Percentiles rank a stretch among this genome's conserved stretches.
Evolutionary conservation across 2,329 filamentous ascomycete genomes (phyloP).

Genomic region (Rachicladosporium sp.): DNA sequence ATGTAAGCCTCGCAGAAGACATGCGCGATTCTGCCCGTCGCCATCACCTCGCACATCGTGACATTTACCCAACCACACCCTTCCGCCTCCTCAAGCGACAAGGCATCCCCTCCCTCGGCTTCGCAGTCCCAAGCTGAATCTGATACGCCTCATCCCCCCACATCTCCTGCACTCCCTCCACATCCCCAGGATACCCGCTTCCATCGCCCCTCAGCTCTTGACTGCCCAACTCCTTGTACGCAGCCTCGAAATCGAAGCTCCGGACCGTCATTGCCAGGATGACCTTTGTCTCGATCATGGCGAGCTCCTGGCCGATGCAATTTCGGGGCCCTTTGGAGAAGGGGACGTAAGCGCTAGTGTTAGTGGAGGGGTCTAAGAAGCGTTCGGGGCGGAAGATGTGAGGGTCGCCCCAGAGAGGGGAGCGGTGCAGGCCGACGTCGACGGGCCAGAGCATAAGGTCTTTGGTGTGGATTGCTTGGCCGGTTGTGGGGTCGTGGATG

Average conservation of each 20-base stretch:
- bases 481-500: constrained; percentile 31
- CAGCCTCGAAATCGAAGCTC: constrained; percentile 37
- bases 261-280: constrained; percentile 38
- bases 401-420: constrained; percentile 23
- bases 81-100: constrained; percentile 16
- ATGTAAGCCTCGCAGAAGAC: too few species aligned
- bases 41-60: too few species aligned
- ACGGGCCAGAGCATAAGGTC: constrained; percentile 32
- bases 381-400: constrained; percentile 36
- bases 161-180: constrained; percentile 9
- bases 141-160: constrained; percentile 25
- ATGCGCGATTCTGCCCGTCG: too few species aligned
- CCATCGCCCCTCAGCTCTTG: constrained; percentile 22
- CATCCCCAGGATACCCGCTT: constrained; percentile 15
- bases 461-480: constrained; percentile 32
- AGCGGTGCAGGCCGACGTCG: constrained; percentile 25
- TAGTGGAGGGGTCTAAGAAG: constrained; percentile 28
- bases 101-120: constrained; percentile 24
- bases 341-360: constrained; percentile 39
- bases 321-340: constrained; percentile 44
- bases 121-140: constrained; percentile 22
- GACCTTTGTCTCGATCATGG: constrained; percentile 40
- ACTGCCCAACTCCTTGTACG: constrained; percentile 24
- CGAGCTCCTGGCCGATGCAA: constrained; percentile 47
- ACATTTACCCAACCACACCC: neutral